phyloP scores from a whole-genome alignment of 2,329 filamentous ascomycete genomes.

The Mariannaea elegans region DNA sequence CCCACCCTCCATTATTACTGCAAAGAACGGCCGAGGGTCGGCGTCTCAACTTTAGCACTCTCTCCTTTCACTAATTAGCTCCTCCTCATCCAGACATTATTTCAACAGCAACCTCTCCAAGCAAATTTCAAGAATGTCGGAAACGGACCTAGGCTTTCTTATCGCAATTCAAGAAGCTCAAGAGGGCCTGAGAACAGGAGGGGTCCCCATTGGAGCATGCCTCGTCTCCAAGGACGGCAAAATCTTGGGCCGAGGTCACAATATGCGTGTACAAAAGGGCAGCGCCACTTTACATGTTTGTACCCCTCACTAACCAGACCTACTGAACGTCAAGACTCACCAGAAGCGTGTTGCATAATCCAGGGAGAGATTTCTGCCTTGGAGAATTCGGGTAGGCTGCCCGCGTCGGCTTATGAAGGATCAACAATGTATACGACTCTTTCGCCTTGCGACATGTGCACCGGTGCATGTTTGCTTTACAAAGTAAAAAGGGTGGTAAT shows the following conservation, averaged over 20 bases:
- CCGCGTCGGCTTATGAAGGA: constrained; percentile 69
- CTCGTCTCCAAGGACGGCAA: constrained; percentile 75
- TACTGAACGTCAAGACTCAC: not conserved
- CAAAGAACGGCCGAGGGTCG: too few species aligned
- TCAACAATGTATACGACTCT: constrained; percentile 87
- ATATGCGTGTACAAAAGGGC: constrained; percentile 77
- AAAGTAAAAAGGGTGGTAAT: constrained; percentile 78
- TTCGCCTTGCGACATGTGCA: constrained; percentile 85
- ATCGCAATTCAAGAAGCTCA: constrained; percentile 13
- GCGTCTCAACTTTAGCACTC: too few species aligned
- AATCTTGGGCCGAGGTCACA: constrained; percentile 77
- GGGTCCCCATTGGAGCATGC: constrained; percentile 55
- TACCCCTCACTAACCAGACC: constrained; percentile 14
- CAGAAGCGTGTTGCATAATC: not conserved
- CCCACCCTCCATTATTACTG: too few species aligned
- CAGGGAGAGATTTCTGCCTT: constrained; percentile 82
- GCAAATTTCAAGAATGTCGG: constrained; percentile 18
- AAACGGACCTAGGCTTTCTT: constrained; percentile 8
- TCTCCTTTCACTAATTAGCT: too few species aligned
- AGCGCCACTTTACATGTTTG: constrained; percentile 76
- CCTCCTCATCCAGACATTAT: too few species aligned
- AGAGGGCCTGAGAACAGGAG: constrained; percentile 3
- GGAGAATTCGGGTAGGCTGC: constrained; percentile 76
- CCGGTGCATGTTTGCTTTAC: constrained; percentile 80
- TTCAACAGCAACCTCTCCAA: too few species aligned